Base-by-base conservation (phyloP, 2,329 filamentous ascomycete genomes). In the Penicillium rolfsii region DNA sequence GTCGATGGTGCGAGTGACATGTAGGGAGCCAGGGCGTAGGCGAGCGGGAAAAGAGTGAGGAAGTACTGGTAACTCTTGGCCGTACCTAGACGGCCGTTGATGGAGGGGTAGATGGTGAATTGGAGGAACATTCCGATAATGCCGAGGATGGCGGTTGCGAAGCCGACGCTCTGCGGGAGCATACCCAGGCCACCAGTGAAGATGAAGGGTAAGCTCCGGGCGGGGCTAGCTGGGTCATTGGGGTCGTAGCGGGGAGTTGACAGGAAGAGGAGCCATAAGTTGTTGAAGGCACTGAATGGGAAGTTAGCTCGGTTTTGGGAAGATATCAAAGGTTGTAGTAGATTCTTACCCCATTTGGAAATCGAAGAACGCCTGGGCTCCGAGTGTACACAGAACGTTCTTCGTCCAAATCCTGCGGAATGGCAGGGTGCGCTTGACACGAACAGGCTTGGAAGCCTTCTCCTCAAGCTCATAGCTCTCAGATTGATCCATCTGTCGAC, bases 221-320 rank as follows among this genome's bases (percentile, higher is more conserved):
- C 77, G 64, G 80, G 72, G 22, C 72, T 71, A 14, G 71, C 67
- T 11, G 80, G 76, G 77, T 77, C 74, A 48, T 72, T 70, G 14
- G 70, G 41, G 45, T 77, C 74, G 57, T 76, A 86, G 7, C 89
- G 87, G 0, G 89, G 87, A 0, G 89, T 91, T 0, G 90, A 91
- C 48, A 93, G 83, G 77, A 93, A 93, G 50, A 91, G 84, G 53
- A 90, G 87, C 88, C 89, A 92, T 24, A 93, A 83, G 19, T 88
- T 87, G 72, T 91, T 89, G 79, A 92, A 93, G 30, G 89, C 89
- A 63, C 77, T 56, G 33, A 12, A 30, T 14, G 5, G 11, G n/a
- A 5, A 3, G 6, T 53, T 53, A 41, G 22, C 5, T 36, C 2
- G 1, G 11, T 8, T 26, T 2, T 7, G 38, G 6, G 14, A 0